Percentiles rank a stretch among this genome's conserved stretches.
These are phyloP conservation scores for Omphalotus guepiniiformis DNA, from an alignment of 768 basidiomycete genomes.

Conservation along the genomic window DNA sequence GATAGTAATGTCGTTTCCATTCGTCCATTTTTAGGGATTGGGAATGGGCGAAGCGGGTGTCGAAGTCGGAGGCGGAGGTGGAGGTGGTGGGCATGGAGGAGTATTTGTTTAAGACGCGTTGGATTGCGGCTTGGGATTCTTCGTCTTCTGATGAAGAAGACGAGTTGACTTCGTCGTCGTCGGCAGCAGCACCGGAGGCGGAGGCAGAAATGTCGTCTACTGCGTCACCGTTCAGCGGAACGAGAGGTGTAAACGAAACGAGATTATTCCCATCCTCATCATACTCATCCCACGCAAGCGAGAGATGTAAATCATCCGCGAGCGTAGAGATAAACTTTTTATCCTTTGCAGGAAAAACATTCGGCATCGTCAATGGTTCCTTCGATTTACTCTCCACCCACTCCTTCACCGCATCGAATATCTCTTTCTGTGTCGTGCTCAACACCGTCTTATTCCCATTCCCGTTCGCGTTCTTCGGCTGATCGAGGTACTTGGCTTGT, in stretches of 20 bases:
- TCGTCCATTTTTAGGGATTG: slow-evolving; percentile 82
- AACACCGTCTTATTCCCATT: slow-evolving; percentile 42
- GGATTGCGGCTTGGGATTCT: slow-evolving; percentile 69
- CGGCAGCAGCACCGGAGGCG: no score
- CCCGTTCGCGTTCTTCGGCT: slow-evolving; percentile 47
- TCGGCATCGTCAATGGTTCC: slow-evolving; percentile 61
- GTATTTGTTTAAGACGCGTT: slow-evolving; percentile 85
- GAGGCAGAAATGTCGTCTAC: no score
- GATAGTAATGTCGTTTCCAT: slow-evolving; percentile 91
- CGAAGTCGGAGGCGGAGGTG: slow-evolving; percentile 71
- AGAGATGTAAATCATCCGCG: slow-evolving; percentile 72
- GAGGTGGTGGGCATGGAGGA: slow-evolving; percentile 78
- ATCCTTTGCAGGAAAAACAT: slow-evolving; percentile 77
- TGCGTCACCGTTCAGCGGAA: no score
- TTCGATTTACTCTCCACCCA: slow-evolving; percentile 56
- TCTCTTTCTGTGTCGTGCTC: slow-evolving; percentile 65
- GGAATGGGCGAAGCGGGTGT: slow-evolving; percentile 69
- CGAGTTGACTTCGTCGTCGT: no score
- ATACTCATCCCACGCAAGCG: slow-evolving; percentile 89
- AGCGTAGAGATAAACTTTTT: slow-evolving; percentile 74
- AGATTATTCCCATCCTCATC: slow-evolving; percentile 79
- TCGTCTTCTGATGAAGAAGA: no score
- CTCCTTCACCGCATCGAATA: slow-evolving; percentile 73
- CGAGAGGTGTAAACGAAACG: slow-evolving; percentile 47
- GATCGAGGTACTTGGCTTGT: slow-evolving; percentile 73